Evolutionary conservation across 257 asterid species (phyloP).

Genomic region (Solanum ahanhuiri): DNA sequence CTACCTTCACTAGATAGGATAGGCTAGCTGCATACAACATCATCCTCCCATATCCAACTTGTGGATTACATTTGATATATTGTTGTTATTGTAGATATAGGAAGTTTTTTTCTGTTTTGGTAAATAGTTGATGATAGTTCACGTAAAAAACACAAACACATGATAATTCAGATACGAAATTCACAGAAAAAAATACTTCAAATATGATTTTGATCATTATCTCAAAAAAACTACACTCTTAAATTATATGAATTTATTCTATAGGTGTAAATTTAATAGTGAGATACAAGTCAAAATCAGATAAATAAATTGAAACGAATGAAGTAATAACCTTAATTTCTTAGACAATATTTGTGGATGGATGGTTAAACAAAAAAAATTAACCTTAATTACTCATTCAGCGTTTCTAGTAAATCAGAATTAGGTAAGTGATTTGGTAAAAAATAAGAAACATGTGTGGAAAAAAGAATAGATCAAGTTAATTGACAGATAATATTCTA

Average conservation of each 20-base stretch:
- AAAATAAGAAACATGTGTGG: background rate
- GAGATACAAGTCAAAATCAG: background rate
- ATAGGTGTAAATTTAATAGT: background rate
- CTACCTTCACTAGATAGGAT: background rate
- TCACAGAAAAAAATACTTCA: background rate
- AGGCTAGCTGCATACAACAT: background rate
- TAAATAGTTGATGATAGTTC: background rate
- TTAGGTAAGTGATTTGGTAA: background rate
- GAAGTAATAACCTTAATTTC: background rate
- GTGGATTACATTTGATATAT: background rate
- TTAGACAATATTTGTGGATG: background rate
- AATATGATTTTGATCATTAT: background rate
- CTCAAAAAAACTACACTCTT: background rate
- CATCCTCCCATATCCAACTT: background rate
- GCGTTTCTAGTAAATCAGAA: background rate
- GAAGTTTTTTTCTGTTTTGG: background rate
- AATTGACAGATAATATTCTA: background rate
- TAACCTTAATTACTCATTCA: background rate
- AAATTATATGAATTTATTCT: background rate
- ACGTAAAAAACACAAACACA: background rate
- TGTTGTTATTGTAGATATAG: background rate
- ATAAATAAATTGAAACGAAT: background rate
- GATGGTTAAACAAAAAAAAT: background rate
- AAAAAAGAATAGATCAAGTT: background rate
- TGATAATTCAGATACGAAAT: background rate